Percentiles rank a stretch among this genome's conserved stretches.
Conservation (phyloP, 83 land plant species). For the Picea abies region DNA sequence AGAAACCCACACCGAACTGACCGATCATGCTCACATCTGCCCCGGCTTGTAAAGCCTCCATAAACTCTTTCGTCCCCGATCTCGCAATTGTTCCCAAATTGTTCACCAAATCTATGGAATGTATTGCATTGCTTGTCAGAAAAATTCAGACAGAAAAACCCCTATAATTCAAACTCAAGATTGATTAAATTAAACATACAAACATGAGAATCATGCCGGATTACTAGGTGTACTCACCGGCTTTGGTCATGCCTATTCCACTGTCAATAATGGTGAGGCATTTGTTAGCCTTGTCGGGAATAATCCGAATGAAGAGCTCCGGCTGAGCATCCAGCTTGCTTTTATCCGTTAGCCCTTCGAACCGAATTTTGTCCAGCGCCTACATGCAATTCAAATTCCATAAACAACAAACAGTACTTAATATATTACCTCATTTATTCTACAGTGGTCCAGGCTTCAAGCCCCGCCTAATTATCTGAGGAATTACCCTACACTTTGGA, state of each 20-base stretch:
- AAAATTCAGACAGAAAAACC: no score
- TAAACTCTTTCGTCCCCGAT: conserved; percentile 74
- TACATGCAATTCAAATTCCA: conserved; percentile 1
- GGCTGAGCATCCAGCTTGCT: conserved; percentile 75
- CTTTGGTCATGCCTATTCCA: conserved; percentile 82
- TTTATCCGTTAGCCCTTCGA: conserved; percentile 74
- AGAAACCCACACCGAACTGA: conserved; percentile 60
- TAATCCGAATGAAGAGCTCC: conserved; percentile 66
- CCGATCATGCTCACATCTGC: conserved; percentile 68
- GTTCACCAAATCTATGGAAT: conserved; percentile 59
- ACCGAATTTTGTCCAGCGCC: conserved; percentile 80
- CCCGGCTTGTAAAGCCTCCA: conserved; percentile 57
- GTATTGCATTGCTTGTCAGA: no score
- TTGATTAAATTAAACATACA: no score
- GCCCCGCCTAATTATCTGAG: no score
- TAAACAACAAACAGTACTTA: no score
- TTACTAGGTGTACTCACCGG: conserved; percentile 24
- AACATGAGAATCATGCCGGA: neutral
- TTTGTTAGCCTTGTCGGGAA: conserved; percentile 76
- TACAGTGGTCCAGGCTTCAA: no score
- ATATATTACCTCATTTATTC: no score
- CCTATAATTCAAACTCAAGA: no score
- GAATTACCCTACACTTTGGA: no score
- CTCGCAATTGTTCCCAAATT: conserved; percentile 79
- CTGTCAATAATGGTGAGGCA: conserved; percentile 70